Percentiles rank a stretch among this genome's conserved stretches.
These are phyloP conservation scores for Pythium periplocum DNA, from an alignment of 352 stramenopile species.

Conservation along the genomic window DNA sequence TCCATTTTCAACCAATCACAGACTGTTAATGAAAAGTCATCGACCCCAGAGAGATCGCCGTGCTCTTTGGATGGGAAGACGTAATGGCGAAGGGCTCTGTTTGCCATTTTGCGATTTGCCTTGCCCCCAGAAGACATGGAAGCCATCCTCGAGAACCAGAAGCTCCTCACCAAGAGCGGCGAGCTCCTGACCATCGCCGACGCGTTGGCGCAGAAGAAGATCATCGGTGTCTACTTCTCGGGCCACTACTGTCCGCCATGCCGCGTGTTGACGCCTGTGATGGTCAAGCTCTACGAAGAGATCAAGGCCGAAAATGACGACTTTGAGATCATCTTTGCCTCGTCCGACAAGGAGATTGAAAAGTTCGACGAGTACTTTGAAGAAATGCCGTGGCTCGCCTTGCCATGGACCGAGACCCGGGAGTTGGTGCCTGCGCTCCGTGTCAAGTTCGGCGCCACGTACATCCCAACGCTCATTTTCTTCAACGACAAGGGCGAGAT, in stretches of 20 bases:
- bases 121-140: constrained; percentile 32
- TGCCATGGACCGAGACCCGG: constrained; percentile 82
- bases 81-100: too few species aligned
- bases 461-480: constrained; percentile 89
- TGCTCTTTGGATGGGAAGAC: too few species aligned
- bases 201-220: constrained; percentile 66
- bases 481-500: constrained; percentile 86
- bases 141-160: constrained; percentile 53
- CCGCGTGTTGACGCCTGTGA: constrained; percentile 92
- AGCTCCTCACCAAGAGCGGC: constrained; percentile 55
- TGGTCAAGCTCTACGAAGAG: constrained; percentile 70
- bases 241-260: constrained; percentile 88
- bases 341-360: constrained; percentile 87
- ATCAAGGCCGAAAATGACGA: constrained; percentile 74
- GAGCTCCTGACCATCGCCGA: constrained; percentile 48
- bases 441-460: constrained; percentile 79
- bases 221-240: constrained; percentile 83
- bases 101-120: too few species aligned
- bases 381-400: constrained; percentile 92
- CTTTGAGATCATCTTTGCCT: constrained; percentile 94
- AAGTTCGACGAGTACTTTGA: constrained; percentile 92
- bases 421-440: constrained; percentile 76
- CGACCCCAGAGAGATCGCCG: too few species aligned
- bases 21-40: too few species aligned
- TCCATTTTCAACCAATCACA: too few species aligned